These are phyloP conservation scores for Arthrobotrys pseudoclavata DNA, from an alignment of 2,329 filamentous ascomycete species.

Conservation along the genomic window DNA sequence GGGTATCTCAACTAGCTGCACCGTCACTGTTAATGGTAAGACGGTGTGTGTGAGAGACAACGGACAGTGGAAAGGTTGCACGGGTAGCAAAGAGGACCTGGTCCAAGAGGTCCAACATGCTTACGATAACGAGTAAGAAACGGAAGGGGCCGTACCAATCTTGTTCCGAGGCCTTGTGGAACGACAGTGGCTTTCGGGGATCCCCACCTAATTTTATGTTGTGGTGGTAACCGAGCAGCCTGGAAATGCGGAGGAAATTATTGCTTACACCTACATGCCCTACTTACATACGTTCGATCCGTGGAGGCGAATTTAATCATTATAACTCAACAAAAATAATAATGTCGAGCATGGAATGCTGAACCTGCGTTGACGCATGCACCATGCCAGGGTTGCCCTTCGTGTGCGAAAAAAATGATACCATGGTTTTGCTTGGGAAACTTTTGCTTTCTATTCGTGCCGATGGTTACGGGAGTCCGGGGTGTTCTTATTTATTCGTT, in stretches of 20 bases:
- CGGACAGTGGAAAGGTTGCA: slow-evolving; percentile 75
- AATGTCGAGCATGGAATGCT: slow-evolving; percentile 46
- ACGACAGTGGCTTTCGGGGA: slow-evolving; percentile 5
- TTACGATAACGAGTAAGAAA: slow-evolving; percentile 42
- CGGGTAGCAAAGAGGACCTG: slow-evolving; percentile 44
- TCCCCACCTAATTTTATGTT: background rate
- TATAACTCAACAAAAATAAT: slow-evolving; percentile 24
- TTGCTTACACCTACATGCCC: background rate
- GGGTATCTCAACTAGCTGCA: slow-evolving; percentile 80
- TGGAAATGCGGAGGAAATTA: slow-evolving; percentile 17
- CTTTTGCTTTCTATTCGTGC: slow-evolving; percentile 2
- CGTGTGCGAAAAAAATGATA: slow-evolving; percentile 18
- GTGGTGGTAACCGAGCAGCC: slow-evolving; percentile 16
- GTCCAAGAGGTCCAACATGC: slow-evolving; percentile 31
- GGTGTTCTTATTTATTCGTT: background rate
- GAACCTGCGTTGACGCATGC: slow-evolving; percentile 57
- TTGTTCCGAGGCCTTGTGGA: slow-evolving; percentile 5
- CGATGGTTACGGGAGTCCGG: slow-evolving; percentile 7
- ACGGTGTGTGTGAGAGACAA: slow-evolving; percentile 86
- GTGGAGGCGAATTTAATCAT: slow-evolving; percentile 28
- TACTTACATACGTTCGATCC: background rate
- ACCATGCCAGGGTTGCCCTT: slow-evolving; percentile 25
- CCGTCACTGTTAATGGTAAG: slow-evolving; percentile 81
- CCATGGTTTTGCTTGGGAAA: slow-evolving; percentile 23
- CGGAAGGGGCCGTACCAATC: background rate